Base-by-base conservation (phyloP, 768 basidiomycete genomes). In the Phallus indusiatus region DNA sequence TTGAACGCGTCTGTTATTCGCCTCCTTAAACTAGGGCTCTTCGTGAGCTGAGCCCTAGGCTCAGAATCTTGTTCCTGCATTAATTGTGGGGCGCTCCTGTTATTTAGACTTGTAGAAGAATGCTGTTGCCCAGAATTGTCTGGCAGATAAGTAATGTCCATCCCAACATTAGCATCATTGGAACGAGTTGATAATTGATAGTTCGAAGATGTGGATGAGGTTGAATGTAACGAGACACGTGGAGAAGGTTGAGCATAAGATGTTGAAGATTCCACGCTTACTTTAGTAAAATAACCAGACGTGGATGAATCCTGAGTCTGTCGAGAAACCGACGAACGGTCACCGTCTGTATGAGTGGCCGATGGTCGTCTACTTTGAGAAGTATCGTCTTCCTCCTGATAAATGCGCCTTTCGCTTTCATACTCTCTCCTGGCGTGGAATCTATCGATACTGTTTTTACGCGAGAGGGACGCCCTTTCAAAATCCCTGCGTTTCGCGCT, bases 141-240 rank as follows among this genome's bases (percentile, higher is more conserved):
- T 12, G 34, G 33, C 42, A 42, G n/a, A 20, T 51, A 51, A 16
- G 50, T 51, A 18, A 12, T 18, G n/a, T 59, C 57, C 57, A 59
- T 59, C 22, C 57, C 57, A 50, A 59, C 47, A 35, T 56, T 36
- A n/a, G 46, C 55, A 35, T 59, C 57, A 33, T 33, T 36, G 3
- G 57, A 59, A 18, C 52, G 57, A 28, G 34, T 59, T 51, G 57
- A 59, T 10, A 59, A 51, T 11, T 49, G 57, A 22, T 59, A 28
- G 49, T 59, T 50, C 28, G 34, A 33, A 18, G 47, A 50, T 18
- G 50, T 33, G 24, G 57, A 59, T 7, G 49, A 52, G 11, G 57
- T 17, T 1, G 57, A 50, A 36, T 59, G 57, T 20, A 59, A 18
- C 12, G 57, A 59, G 49, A 20, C 50, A 35, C 57, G 57, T 16